A percentile compares a stretch with the other conserved stretches of the same genome.
These are phyloP conservation scores for Podila horticola DNA, from an alignment of 192 early-diverging fungal genomes.

Conservation along the genomic window DNA sequence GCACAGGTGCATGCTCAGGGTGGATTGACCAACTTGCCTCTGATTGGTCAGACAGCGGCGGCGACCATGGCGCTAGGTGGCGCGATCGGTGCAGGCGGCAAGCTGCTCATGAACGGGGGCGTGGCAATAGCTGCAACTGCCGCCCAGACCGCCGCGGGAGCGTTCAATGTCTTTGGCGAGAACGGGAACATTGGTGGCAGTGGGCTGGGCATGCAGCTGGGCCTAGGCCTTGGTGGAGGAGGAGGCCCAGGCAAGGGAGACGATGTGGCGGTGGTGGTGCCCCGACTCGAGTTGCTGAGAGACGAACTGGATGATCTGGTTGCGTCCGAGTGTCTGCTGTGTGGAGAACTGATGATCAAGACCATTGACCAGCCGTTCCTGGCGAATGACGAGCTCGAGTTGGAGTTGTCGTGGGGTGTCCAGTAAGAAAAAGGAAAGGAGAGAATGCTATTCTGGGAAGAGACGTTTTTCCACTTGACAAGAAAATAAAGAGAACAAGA, in stretches of 20 bases:
- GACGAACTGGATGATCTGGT: slow-evolving; percentile 60
- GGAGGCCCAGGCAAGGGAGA: slow-evolving; percentile 34
- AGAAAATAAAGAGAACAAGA: too few relatives aligned
- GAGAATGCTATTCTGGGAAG: too few relatives aligned
- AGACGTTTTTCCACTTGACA: too few relatives aligned
- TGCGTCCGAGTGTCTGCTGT: slow-evolving; percentile 89
- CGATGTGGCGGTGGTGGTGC: slow-evolving; percentile 57
- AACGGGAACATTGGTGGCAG: neutral
- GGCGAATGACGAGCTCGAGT: slow-evolving; percentile 60
- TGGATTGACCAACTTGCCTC: slow-evolving; percentile 8
- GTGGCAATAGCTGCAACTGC: slow-evolving; percentile 40
- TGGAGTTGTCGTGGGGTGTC: slow-evolving; percentile 71
- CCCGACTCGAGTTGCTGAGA: slow-evolving; percentile 56
- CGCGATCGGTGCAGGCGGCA: slow-evolving; percentile 42
- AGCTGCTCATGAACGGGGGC: slow-evolving; percentile 41
- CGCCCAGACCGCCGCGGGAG: slow-evolving; percentile 52
- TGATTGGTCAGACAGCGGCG: slow-evolving; percentile 51
- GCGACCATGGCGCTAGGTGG: slow-evolving; percentile 48
- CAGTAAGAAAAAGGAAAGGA: slow-evolving; percentile 40
- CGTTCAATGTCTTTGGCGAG: slow-evolving; percentile 55
- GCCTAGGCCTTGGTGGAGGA: neutral
- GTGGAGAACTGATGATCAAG: slow-evolving; percentile 96
- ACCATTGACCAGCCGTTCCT: slow-evolving; percentile 87
- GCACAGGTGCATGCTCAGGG: slow-evolving; percentile 1
- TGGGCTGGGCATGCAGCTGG: slow-evolving; percentile 17